Conservation (phyloP, 768 basidiomycete species). For the Suillus lakei region DNA sequence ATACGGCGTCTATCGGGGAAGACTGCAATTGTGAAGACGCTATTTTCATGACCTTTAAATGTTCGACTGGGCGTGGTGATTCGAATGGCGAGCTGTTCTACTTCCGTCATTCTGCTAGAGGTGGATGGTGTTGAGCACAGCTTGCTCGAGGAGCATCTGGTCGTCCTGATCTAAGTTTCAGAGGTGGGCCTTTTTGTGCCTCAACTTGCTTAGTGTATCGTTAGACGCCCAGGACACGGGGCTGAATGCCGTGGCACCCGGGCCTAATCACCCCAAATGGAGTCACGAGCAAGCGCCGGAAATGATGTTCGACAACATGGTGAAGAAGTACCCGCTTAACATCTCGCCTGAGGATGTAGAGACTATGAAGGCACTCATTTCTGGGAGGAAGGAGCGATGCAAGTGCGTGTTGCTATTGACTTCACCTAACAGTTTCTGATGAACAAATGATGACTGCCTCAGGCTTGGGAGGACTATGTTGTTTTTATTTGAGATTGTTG, state of each 20-base stretch:
- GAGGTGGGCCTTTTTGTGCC: too few species aligned
- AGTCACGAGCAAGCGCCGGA: constrained; percentile 80
- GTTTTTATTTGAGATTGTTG: constrained; percentile 85
- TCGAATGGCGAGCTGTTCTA: not conserved
- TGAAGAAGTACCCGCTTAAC: constrained; percentile 57
- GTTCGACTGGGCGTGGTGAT: not conserved
- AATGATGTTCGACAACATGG: constrained; percentile 79
- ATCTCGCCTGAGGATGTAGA: constrained; percentile 52
- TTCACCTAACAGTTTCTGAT: not conserved
- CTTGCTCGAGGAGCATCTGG: too few species aligned
- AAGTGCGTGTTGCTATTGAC: constrained; percentile 43
- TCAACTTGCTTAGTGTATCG: too few species aligned
- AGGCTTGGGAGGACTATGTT: constrained; percentile 55
- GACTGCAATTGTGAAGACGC: not conserved
- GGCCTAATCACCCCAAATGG: constrained; percentile 48
- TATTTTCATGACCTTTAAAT: not conserved
- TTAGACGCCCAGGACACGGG: too few species aligned
- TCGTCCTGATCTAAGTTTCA: too few species aligned
- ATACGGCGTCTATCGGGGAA: not conserved
- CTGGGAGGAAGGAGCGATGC: constrained; percentile 58
- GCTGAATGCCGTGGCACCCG: too few species aligned
- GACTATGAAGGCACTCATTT: constrained; percentile 81
- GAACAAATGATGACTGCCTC: not conserved
- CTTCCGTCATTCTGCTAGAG: not conserved
- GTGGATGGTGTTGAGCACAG: too few species aligned